Conservation (phyloP, 2,329 filamentous ascomycete species). For the Lachnum nothofagi region DNA sequence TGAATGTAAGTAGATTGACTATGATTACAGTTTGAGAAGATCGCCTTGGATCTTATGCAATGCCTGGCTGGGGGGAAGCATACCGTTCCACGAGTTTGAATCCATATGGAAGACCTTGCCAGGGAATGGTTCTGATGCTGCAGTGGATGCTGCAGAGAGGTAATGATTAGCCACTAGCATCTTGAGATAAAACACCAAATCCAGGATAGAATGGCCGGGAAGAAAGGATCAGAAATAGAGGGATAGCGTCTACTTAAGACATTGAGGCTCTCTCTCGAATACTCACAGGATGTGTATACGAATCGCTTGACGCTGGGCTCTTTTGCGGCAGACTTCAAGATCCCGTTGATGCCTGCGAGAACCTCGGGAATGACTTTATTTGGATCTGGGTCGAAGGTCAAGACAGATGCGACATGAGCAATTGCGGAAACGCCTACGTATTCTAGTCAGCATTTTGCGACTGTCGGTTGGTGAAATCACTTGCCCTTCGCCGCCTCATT, state of each 20-base stretch:
- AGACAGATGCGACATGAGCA: constrained; percentile 37
- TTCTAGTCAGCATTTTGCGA: not conserved
- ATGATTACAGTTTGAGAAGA: not conserved
- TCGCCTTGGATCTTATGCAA: constrained; percentile 4
- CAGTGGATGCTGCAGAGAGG: too few relatives aligned
- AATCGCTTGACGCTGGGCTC: constrained; percentile 30
- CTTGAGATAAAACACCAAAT: too few relatives aligned
- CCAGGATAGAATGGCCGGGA: constrained; percentile 15
- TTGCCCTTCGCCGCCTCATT: constrained; percentile 25
- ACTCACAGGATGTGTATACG: constrained; percentile 34
- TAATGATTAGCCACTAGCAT: too few relatives aligned
- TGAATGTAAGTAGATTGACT: constrained; percentile 27
- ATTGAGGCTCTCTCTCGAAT: too few relatives aligned
- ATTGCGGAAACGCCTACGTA: constrained; percentile 29
- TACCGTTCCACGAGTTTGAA: too few relatives aligned
- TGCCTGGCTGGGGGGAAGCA: not conserved
- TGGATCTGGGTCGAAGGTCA: constrained; percentile 35
- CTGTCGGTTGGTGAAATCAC: not conserved
- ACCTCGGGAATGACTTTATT: constrained; percentile 35
- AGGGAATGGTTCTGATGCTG: too few relatives aligned
- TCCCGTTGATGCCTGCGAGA: constrained; percentile 27
- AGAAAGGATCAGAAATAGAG: constrained; percentile 19
- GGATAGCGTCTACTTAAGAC: too few relatives aligned
- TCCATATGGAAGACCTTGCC: too few relatives aligned
- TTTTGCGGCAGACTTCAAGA: constrained; percentile 35